These are phyloP conservation scores for Metschnikowia continentalis DNA, from an alignment of 805 yeast genomes.

Conservation along the genomic window DNA sequence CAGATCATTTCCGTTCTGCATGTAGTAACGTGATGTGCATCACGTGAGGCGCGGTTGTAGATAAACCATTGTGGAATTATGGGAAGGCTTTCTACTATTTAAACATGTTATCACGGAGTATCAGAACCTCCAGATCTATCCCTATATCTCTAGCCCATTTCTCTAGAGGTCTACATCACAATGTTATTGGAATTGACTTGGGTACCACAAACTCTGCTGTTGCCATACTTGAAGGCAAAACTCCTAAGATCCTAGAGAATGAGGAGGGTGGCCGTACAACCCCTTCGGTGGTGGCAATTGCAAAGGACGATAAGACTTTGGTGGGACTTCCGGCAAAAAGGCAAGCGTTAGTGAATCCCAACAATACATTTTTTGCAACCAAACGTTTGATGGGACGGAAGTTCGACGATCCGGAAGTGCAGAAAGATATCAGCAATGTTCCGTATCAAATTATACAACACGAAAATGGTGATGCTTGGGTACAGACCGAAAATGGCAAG, in stretches of 20 bases:
- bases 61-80: background rate
- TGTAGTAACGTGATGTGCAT: background rate
- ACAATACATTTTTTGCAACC: slow-evolving; percentile 76
- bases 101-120: background rate
- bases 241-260: slow-evolving; percentile 65
- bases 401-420: slow-evolving; percentile 65
- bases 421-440: slow-evolving; percentile 56
- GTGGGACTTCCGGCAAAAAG: slow-evolving; percentile 71
- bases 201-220: slow-evolving; percentile 89
- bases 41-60: background rate
- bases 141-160: background rate
- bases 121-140: background rate
- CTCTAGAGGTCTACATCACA: slow-evolving; percentile 18
- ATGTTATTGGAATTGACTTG: slow-evolving; percentile 73
- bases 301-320: slow-evolving; percentile 35
- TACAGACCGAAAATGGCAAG: slow-evolving; percentile 41
- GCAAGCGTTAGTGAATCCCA: slow-evolving; percentile 72
- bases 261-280: slow-evolving; percentile 78
- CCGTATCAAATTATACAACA: slow-evolving; percentile 62
- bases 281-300: slow-evolving; percentile 72
- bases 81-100: background rate
- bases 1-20: background rate
- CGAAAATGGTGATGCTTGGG: slow-evolving; percentile 67
- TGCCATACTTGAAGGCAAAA: slow-evolving; percentile 64
- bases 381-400: slow-evolving; percentile 76